Evolutionary conservation across 1,284 basidiomycete species (phyloP), one percentile per base, ranked within the genome.

Genomic region (Marasmius sp.): DNA sequence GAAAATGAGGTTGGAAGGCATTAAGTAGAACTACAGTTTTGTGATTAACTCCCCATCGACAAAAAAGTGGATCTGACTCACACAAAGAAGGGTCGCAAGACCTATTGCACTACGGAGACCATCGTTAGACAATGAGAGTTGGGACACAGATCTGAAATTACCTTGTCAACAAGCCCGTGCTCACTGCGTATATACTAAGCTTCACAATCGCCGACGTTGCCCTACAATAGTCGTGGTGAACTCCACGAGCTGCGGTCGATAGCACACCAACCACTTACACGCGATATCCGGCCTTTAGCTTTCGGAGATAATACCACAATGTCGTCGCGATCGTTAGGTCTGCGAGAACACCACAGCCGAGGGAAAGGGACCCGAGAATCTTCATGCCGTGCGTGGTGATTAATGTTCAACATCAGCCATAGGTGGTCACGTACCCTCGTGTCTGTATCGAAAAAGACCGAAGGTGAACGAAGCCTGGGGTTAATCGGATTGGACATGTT

Each of bases 241-340:
- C 18, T 36, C n/a, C 38, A 37, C 18, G 36, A 12, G 18, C 14
- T 18, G n/a, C 2, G 14, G 27, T 4, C 9, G 9, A 50, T 9
- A n/a, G 38, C 41, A 10, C 2, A 2, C 11, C 27, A 10, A 16
- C 8, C 11, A 62, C 71, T 47, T 68, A 78, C 75, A 67, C 66
- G 47, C 65, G 63, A 34, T 75, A 67, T n/a, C 77, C 78, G 1
- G 78, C 79, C 51, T 79, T 72, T n/a, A 81, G 68, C 20, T 70
- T 65, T 57, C 75, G 75, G 38, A 81, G 66, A 67, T 75, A 81
- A 58, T 68, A 77, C 61, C 76, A 80, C 10, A 81, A 69, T 0
- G 79, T 68, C 1, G 67, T 68, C 18, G 80, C 77, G 3, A 75
- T 79, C 4, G 79, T 56, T n/a, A 80, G 62, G 61, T 81, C 80